phyloP scores from a whole-genome alignment of 805 yeast species.

The Cephaloascus fragrans region DNA sequence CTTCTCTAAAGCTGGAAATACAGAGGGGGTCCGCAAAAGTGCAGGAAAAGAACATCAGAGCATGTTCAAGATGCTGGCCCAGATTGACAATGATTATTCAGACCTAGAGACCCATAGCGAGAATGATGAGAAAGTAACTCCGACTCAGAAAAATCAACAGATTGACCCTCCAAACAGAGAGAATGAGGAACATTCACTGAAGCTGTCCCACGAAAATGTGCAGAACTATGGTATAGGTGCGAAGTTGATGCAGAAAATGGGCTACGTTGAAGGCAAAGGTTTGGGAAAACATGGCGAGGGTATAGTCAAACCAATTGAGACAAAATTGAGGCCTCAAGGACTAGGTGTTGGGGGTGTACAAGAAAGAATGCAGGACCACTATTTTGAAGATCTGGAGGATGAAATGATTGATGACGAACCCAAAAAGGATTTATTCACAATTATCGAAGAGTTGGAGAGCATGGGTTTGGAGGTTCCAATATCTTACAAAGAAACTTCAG shows the following conservation, averaged over 20 bases:
- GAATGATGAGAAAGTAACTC: constrained; percentile 4
- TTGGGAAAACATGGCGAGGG: constrained; percentile 72
- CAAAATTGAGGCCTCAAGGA: constrained; percentile 53
- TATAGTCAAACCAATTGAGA: constrained; percentile 71
- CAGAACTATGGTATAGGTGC: constrained; percentile 78
- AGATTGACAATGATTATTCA: constrained; percentile 9
- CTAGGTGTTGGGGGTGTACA: constrained; percentile 64
- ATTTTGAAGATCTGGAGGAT: background rate
- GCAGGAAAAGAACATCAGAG: too few relatives aligned
- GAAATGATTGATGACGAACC: background rate
- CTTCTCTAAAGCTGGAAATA: background rate
- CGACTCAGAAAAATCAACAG: too few relatives aligned
- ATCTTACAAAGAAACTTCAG: constrained; percentile 22
- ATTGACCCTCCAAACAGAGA: too few relatives aligned
- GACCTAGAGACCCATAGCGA: constrained; percentile 12
- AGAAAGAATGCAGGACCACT: constrained; percentile 18
- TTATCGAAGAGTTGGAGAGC: constrained; percentile 25
- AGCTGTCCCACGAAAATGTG: constrained; percentile 3
- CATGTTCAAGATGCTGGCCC: too few relatives aligned
- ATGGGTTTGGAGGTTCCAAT: constrained; percentile 25
- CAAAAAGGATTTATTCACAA: constrained; percentile 16
- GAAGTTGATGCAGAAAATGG: constrained; percentile 69
- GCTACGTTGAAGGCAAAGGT: constrained; percentile 76
- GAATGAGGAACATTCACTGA: too few relatives aligned
- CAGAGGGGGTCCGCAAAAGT: too few relatives aligned